Evolutionary conservation across 176 grass and related monocot genomes (phyloP).

Genomic region (Aegilops sharonensis): DNA sequence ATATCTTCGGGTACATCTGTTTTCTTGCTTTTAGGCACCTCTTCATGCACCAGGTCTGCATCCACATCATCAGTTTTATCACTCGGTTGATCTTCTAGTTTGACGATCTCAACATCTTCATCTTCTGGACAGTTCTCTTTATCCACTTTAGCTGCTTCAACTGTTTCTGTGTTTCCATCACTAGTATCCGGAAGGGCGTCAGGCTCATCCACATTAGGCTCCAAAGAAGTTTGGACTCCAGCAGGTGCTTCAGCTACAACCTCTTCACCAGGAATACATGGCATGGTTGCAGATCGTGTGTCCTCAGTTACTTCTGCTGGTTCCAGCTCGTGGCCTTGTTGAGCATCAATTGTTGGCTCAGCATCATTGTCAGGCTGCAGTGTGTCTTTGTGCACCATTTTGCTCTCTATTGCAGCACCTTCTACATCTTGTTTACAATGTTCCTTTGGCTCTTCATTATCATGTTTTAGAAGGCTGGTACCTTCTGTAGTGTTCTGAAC

Average conservation of each 20-base stretch:
- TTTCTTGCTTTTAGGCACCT: constrained; percentile 22
- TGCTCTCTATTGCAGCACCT: constrained; percentile 4
- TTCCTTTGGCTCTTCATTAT: constrained; percentile 23
- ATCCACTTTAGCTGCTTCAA: constrained; percentile 1
- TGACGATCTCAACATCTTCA: not conserved
- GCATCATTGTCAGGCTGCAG: constrained; percentile 22
- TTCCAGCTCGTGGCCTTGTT: constrained; percentile 25
- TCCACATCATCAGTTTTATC: not conserved
- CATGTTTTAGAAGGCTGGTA: constrained; percentile 18
- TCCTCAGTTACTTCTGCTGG: constrained; percentile 19
- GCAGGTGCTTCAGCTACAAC: constrained; percentile 16
- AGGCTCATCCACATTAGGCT: constrained; percentile 3
- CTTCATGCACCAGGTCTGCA: constrained; percentile 24
- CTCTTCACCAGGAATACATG: not conserved
- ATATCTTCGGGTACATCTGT: constrained; percentile 17
- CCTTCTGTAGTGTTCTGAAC: constrained; percentile 35
- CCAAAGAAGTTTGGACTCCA: constrained; percentile 15
- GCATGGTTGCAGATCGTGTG: constrained; percentile 15
- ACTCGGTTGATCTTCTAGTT: constrained; percentile 33
- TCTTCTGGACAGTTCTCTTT: constrained; percentile 26
- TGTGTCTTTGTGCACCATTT: constrained; percentile 4
- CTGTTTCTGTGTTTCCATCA: constrained; percentile 23
- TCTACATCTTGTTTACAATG: constrained; percentile 21
- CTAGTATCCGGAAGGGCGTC: not conserved
- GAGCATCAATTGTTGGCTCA: constrained; percentile 12